Base-by-base conservation (phyloP, 352 stramenopile genomes). In the Elongisporangium prolatum region DNA sequence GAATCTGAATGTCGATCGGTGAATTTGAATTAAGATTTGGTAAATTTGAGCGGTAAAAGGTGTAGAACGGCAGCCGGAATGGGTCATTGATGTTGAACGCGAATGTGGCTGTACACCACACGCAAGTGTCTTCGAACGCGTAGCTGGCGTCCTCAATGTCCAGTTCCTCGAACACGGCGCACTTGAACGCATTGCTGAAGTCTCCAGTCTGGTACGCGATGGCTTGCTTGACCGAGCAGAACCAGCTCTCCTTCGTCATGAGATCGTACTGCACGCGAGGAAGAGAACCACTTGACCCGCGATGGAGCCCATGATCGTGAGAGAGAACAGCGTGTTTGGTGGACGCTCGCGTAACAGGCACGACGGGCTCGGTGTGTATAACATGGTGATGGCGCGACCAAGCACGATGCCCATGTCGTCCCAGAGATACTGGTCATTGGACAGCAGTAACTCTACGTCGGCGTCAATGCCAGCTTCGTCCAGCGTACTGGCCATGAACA, bases 371-470 rank as follows among this genome's bases (percentile, higher is more conserved):
- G 28, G 65, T 3, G 75, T 86, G 59, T 80, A 77, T 9, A 89
- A 55, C 79, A 89, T 89, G 18, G 61, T 56, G 50, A 85, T 74
- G 1, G 75, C 75, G 17, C 86, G 59, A 2, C 61, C 71, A 2
- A 88, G 56, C n/a, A 86, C 74, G 24, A 85, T 75, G 0, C 60
- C 65, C 2, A 88, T 18, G 50, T 88, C 78, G 37, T 88, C 78
- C 69, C 71, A 86, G 1, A 85, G 44, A 54, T 75, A 84, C 60
- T 88, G 78, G 53, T 80, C 85, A 59, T 88, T 79, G 4, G 74
- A 76, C 1, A 87, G 51, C 53, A 76, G 59, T 11, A 77, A 53
- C 10, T 74, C 59, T 6, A 77, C 58, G 10, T 74, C 62, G 9
- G 68, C 60, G 52, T 51, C 64, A 4, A 60, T 64, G 2, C 68